phyloP scores from a whole-genome alignment of 495 filamentous ascomycete genomes.

The Aspergillus indologenus region DNA sequence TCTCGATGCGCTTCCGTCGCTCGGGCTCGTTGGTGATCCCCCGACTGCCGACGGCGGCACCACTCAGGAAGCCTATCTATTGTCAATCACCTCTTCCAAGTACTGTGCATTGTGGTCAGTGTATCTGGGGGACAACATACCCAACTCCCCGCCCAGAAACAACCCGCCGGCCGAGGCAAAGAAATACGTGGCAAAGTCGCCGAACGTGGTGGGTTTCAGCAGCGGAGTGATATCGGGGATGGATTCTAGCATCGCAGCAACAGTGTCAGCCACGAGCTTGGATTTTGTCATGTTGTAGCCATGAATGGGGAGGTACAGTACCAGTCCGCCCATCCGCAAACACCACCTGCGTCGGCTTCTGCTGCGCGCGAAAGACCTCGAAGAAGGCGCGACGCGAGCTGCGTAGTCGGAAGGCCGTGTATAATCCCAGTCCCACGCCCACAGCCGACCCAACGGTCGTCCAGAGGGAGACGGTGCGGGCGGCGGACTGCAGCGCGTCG shows the following conservation, averaged over 20 bases:
- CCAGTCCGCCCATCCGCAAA: slow-evolving; percentile 59
- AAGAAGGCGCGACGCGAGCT: slow-evolving; percentile 54
- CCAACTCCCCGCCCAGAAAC: slow-evolving; percentile 63
- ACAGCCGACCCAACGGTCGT: slow-evolving; percentile 56
- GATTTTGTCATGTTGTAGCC: too few species aligned
- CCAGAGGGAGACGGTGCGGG: slow-evolving; percentile 48
- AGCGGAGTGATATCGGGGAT: slow-evolving; percentile 59
- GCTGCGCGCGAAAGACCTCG: slow-evolving; percentile 53
- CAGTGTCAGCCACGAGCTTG: too few species aligned
- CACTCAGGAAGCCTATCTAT: slow-evolving; percentile 50
- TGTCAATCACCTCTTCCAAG: too few species aligned
- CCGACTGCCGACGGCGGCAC: slow-evolving; percentile 48
- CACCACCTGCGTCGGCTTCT: slow-evolving; percentile 58
- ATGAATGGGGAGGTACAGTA: too few species aligned
- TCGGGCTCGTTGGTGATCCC: slow-evolving; percentile 54
- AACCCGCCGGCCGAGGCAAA: slow-evolving; percentile 60
- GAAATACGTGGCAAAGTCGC: slow-evolving; percentile 61
- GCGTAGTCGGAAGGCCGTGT: slow-evolving; percentile 55
- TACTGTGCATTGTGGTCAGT: too few species aligned
- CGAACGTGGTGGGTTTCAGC: slow-evolving; percentile 53
- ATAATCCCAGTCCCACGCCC: slow-evolving; percentile 57
- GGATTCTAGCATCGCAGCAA: slow-evolving; percentile 39
- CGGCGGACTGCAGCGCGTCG: slow-evolving; percentile 52
- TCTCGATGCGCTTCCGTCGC: slow-evolving; percentile 54
- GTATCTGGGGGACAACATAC: too few species aligned